Conservation (phyloP, 2,329 filamentous ascomycete genomes). For the Rutstroemia sydowiana region DNA sequence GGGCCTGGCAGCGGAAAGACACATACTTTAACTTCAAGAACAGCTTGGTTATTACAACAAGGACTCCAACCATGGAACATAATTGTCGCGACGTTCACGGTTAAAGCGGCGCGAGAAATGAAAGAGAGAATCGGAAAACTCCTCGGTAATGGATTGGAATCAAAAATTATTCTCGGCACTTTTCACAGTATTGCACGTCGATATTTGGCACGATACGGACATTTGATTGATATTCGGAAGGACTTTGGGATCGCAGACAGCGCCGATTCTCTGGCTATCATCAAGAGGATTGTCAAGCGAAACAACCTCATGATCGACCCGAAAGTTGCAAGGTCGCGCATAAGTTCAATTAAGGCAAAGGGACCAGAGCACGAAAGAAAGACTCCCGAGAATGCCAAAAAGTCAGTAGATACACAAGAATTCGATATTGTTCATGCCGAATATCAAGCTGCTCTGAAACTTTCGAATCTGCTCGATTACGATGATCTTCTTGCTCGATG, state of each 20-base stretch:
- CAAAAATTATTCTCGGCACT: slow-evolving; percentile 77
- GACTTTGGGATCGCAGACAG: slow-evolving; percentile 90
- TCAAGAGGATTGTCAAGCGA: slow-evolving; percentile 78
- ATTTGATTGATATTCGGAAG: slow-evolving; percentile 70
- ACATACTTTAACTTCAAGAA: slow-evolving; percentile 86
- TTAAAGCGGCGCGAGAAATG: slow-evolving; percentile 93
- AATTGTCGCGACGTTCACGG: slow-evolving; percentile 93
- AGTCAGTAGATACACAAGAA: slow-evolving; percentile 49
- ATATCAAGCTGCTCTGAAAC: slow-evolving; percentile 69
- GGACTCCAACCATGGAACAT: slow-evolving; percentile 76
- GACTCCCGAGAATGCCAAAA: slow-evolving; percentile 9
- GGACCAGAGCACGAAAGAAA: slow-evolving; percentile 30
- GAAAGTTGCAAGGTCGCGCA: slow-evolving; percentile 63
- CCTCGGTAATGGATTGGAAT: slow-evolving; percentile 71
- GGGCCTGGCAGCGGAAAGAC: slow-evolving; percentile 78
- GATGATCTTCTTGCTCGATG: slow-evolving; percentile 86
- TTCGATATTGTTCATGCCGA: slow-evolving; percentile 65
- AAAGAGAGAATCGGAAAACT: slow-evolving; percentile 73
- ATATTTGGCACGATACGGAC: slow-evolving; percentile 77
- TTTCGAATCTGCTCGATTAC: slow-evolving; percentile 83
- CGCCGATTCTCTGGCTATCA: slow-evolving; percentile 68
- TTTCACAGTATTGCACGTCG: slow-evolving; percentile 89
- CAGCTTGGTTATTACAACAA: slow-evolving; percentile 77
- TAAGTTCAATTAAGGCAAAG: slow-evolving; percentile 59
- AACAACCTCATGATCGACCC: slow-evolving; percentile 62